Conservation (phyloP, 192 early-diverging fungal species). For the Martensiomyces pterosporus region DNA sequence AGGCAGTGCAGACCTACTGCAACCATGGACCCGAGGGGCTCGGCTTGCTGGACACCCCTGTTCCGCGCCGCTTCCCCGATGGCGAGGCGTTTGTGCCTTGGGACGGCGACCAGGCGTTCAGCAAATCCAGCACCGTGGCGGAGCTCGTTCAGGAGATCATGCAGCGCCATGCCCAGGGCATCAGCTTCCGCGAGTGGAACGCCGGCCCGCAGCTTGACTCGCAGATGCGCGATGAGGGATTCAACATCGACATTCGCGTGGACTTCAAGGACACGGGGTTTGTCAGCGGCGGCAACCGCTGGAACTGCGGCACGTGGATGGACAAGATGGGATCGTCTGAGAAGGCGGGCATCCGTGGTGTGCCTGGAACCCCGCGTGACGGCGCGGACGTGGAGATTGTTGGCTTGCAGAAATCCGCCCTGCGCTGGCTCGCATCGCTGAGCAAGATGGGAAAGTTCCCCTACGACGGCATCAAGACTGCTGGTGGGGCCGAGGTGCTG, state of each 20-base stretch:
- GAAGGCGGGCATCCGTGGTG: conserved; percentile 88
- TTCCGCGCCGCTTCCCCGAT: conserved; percentile 80
- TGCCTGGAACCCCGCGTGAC: conserved; percentile 91
- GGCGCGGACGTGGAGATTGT: conserved; percentile 90
- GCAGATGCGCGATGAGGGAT: conserved; percentile 89
- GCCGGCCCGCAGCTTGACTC: conserved; percentile 83
- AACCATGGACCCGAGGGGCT: conserved; percentile 67
- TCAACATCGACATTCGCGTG: conserved; percentile 73
- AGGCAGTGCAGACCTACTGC: conserved; percentile 88
- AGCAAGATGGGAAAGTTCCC: conserved; percentile 39
- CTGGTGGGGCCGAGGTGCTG: conserved; percentile 45
- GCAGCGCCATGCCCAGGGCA: conserved; percentile 83
- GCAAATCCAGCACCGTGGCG: conserved; percentile 63
- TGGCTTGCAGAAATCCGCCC: conserved; percentile 77
- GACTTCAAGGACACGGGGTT: conserved; percentile 74
- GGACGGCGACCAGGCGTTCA: conserved; percentile 64
- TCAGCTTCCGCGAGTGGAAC: conserved; percentile 93
- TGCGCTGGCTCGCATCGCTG: conserved; percentile 76
- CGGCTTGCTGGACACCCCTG: conserved; percentile 62
- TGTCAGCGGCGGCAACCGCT: conserved; percentile 79
- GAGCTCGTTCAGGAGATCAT: conserved; percentile 91
- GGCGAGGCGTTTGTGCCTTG: conserved; percentile 65
- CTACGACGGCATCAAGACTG: conserved; percentile 46
- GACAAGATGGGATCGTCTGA: conserved; percentile 96
- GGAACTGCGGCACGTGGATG: conserved; percentile 99